A percentile compares a stretch with the other conserved stretches of the same genome.
Conservation (phyloP, 805 yeast genomes). For the Zygoascus flipseniorum region DNA sequence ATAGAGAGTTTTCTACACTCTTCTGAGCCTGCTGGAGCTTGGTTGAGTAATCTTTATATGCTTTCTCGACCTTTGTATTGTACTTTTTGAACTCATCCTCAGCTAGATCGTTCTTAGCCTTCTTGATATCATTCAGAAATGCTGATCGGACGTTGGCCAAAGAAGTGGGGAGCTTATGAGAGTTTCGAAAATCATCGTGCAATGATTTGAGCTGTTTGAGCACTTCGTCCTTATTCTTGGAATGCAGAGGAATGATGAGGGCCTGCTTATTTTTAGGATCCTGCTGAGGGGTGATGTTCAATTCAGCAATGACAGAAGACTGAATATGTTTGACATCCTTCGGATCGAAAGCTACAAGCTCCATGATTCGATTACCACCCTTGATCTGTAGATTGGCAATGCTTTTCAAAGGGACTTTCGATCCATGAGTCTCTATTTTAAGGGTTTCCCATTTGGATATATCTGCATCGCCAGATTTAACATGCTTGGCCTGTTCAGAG, state of each 20-base stretch:
- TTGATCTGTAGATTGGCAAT: constrained; percentile 29
- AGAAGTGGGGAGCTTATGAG: constrained; percentile 35
- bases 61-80: constrained; percentile 54
- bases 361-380: constrained; percentile 40
- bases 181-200: constrained; percentile 53
- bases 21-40: not conserved
- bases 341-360: constrained; percentile 86
- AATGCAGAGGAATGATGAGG: constrained; percentile 65
- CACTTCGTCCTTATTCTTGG: constrained; percentile 43
- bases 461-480: constrained; percentile 62
- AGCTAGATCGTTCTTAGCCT: constrained; percentile 40
- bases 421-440: constrained; percentile 40
- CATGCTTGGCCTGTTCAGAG: constrained; percentile 48
- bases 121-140: constrained; percentile 47
- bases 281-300: constrained; percentile 73
- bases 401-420: constrained; percentile 39
- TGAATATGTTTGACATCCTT: constrained; percentile 58
- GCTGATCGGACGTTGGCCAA: constrained; percentile 51
- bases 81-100: constrained; percentile 34
- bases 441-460: constrained; percentile 57
- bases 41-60: constrained; percentile 52
- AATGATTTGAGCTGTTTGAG: constrained; percentile 27
- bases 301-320: constrained; percentile 57
- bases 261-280: constrained; percentile 67
- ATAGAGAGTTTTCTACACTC: not conserved